Evolutionary conservation across 208 protist species (phyloP).

Genomic region (Leishmania braziliensis): DNA sequence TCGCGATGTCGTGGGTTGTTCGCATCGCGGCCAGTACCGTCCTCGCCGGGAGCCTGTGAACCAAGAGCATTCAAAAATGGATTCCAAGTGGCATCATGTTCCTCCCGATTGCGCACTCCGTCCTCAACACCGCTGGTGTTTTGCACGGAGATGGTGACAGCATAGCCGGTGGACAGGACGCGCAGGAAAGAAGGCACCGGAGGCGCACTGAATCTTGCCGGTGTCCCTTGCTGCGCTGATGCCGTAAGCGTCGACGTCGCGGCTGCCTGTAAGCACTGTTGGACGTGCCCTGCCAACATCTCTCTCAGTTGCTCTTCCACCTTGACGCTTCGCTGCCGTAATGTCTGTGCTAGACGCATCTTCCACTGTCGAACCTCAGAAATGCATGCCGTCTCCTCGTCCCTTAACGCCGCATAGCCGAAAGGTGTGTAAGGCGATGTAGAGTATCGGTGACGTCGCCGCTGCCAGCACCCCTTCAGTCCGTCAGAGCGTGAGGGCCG

Average conservation of each 20-base stretch:
- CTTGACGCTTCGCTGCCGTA: slow-evolving; percentile 1
- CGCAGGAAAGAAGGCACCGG: neutral
- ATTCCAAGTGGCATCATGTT: neutral
- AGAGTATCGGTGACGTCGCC: neutral
- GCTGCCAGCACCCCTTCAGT: neutral
- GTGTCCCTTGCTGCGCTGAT: neutral
- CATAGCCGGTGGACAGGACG: slow-evolving; percentile 19
- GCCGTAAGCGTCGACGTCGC: neutral
- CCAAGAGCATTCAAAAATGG: neutral
- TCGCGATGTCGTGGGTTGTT: neutral
- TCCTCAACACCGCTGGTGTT: neutral
- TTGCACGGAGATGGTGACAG: slow-evolving; percentile 11
- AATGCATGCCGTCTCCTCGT: neutral
- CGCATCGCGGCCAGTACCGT: neutral
- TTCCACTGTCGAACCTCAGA: slow-evolving; percentile 7
- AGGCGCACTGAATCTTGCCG: neutral
- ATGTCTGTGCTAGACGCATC: neutral
- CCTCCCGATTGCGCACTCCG: neutral
- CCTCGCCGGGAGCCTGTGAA: neutral
- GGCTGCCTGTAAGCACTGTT: neutral
- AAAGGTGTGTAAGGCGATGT: neutral
- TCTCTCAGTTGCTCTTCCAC: slow-evolving; percentile 1
- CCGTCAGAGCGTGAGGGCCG: neutral
- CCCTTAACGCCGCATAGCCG: neutral
- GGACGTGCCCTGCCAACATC: slow-evolving; percentile 1